Conservation (phyloP, 129 eudicot species). For the Pseudognaphalium luteoalbum region DNA sequence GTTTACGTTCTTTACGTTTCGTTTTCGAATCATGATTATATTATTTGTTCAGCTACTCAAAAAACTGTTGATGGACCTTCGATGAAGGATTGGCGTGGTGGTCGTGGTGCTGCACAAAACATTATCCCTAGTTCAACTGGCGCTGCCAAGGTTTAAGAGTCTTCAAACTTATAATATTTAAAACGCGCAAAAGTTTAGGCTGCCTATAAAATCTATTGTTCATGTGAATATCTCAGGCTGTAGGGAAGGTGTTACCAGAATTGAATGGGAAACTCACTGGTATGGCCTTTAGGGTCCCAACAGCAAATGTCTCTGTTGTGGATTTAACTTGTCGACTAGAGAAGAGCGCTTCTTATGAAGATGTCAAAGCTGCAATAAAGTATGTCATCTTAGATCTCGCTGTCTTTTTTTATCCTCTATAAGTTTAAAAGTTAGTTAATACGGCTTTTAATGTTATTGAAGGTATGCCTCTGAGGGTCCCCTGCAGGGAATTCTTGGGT, state of each 20-base stretch:
- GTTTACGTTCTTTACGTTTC: neutral
- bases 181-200: neutral
- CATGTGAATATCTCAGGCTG: conserved; percentile 55
- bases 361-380: conserved; percentile 92
- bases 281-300: conserved; percentile 97
- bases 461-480: conserved; percentile 95
- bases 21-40: neutral
- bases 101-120: conserved; percentile 95
- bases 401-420: neutral
- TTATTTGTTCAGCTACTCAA: conserved; percentile 71
- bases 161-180: neutral
- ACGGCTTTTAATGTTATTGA: neutral
- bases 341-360: conserved; percentile 88
- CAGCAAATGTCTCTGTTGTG: conserved; percentile 94
- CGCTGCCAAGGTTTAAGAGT: conserved; percentile 76
- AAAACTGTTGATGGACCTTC: conserved; percentile 98
- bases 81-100: conserved; percentile 99
- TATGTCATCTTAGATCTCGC: conserved; percentile 31
- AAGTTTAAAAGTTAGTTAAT: neutral
- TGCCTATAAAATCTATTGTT: neutral
- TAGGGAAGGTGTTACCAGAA: conserved; percentile 94
- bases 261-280: conserved; percentile 96
- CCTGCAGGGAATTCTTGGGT: conserved; percentile 86
- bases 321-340: conserved; percentile 96
- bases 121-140: conserved; percentile 98